These are phyloP conservation scores for Lasiodiplodia citricola DNA, from an alignment of 2,329 filamentous ascomycete genomes.

Conservation along the genomic window DNA sequence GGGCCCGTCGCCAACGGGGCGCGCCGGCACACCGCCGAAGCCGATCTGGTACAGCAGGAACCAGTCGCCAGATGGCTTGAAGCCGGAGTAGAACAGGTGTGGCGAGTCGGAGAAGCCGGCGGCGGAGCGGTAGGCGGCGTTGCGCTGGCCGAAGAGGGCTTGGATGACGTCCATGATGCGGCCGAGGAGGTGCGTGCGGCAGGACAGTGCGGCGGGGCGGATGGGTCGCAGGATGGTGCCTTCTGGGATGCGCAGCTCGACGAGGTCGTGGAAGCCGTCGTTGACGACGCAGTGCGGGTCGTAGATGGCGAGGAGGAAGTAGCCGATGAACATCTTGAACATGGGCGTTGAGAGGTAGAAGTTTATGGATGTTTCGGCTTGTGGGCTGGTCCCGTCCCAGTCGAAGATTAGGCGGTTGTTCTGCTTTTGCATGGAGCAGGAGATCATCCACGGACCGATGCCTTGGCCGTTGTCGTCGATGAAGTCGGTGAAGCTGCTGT, in stretches of 20 bases:
- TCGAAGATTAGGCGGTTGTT: slow-evolving; percentile 53
- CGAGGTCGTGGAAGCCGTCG: slow-evolving; percentile 57
- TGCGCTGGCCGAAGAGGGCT: slow-evolving; percentile 55
- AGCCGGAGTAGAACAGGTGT: slow-evolving; percentile 58
- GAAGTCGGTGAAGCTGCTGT: slow-evolving; percentile 55
- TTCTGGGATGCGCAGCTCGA: slow-evolving; percentile 54
- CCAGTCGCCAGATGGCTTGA: slow-evolving; percentile 55
- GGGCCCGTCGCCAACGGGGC: slow-evolving; percentile 54
- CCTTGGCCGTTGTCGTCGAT: slow-evolving; percentile 57
- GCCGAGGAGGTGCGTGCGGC: slow-evolving; percentile 55
- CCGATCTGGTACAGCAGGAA: slow-evolving; percentile 59
- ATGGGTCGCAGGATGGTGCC: slow-evolving; percentile 54
- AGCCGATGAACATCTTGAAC: slow-evolving; percentile 60
- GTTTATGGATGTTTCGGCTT: slow-evolving; percentile 55
- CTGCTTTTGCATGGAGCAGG: slow-evolving; percentile 54
- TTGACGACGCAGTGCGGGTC: slow-evolving; percentile 57
- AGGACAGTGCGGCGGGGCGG: slow-evolving; percentile 54
- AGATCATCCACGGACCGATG: slow-evolving; percentile 53
- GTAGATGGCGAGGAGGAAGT: slow-evolving; percentile 55
- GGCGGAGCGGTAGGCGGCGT: slow-evolving; percentile 53
- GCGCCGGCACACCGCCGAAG: slow-evolving; percentile 56
- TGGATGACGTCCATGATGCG: slow-evolving; percentile 57
- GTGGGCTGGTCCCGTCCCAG: slow-evolving; percentile 56
- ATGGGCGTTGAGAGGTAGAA: slow-evolving; percentile 56
- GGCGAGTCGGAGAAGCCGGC: slow-evolving; percentile 59